Conservation (phyloP, 192 early-diverging fungal species). For the Backusella tuberculispora region DNA sequence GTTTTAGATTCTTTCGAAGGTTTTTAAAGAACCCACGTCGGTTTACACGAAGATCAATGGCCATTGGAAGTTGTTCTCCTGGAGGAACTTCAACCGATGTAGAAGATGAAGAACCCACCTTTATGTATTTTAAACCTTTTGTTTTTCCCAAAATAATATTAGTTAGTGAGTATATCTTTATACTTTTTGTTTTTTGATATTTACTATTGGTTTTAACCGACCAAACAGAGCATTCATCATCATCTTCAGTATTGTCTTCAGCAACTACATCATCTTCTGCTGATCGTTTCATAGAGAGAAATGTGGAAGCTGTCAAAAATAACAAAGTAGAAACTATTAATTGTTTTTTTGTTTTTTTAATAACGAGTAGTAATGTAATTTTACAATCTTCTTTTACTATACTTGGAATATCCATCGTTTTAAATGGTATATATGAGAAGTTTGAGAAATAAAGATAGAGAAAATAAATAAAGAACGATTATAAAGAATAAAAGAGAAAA, state of each 20-base stretch:
- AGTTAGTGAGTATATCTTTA: not conserved
- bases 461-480: too few relatives aligned
- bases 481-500: not conserved
- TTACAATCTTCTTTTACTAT: not conserved
- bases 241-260: not conserved
- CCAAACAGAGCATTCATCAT: not conserved
- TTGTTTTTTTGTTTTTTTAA: not conserved
- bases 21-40: not conserved
- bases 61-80: not conserved
- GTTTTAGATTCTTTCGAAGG: not conserved
- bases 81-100: not conserved
- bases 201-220: not conserved
- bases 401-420: not conserved
- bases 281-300: not conserved
- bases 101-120: not conserved
- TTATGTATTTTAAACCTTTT: not conserved
- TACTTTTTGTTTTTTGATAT: not conserved
- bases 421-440: not conserved
- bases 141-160: not conserved
- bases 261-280: not conserved
- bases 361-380: not conserved
- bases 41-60: not conserved
- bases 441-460: not conserved
- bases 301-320: not conserved
- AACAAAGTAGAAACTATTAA: not conserved